Evolutionary conservation across 352 stramenopile genomes (phyloP), one percentile per base, ranked within the genome.

Genomic region (Salisapilia sapeloensis): DNA sequence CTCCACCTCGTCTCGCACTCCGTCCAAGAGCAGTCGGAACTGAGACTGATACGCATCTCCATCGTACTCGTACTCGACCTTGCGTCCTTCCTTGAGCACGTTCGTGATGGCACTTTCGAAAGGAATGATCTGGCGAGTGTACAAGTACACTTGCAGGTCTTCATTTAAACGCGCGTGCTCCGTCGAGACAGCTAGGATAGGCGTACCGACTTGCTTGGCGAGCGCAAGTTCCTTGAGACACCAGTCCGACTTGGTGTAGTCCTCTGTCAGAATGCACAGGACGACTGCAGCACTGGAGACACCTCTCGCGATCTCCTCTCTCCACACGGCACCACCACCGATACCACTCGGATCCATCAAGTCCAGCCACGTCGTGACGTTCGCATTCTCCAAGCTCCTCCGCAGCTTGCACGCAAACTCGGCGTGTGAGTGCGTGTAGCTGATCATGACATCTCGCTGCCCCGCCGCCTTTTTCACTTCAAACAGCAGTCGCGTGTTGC

Each of bases 261-360:
- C 66, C 35, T 86, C 70, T 0, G 70, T 84, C 10, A 86, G 38
- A 24, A 86, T 65, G 41, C 74, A 84, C 4, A 89, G 35, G 3
- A 89, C 71, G 4, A 81, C 47, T 6, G 61, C 57, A 9, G 74
- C 74, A 33, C 84, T 75, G 13, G 64, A 80, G 38, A 89, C 84
- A 0, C 74, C 70, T 1, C 70, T 45, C 3, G 67, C 70, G 29
- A 89, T 89, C 35, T 89, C 70, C 26, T 85, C 74, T 10, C 74
- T 60, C 74, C 74, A 89, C 0, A 89, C 69, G 0, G 69, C 39
- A 4, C 74, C 74, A n/a, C 74, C 74, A 9, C 74, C 74, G 19
- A 89, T 89, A 5, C 74, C 74, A 32, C 67, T 85, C 6, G 70
- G 70, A 31, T 89, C 74, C 74, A 89, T 87, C 24, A 85, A 50